Base-by-base conservation (phyloP, 345 rosid species). In the Rhodamnia argentea region DNA sequence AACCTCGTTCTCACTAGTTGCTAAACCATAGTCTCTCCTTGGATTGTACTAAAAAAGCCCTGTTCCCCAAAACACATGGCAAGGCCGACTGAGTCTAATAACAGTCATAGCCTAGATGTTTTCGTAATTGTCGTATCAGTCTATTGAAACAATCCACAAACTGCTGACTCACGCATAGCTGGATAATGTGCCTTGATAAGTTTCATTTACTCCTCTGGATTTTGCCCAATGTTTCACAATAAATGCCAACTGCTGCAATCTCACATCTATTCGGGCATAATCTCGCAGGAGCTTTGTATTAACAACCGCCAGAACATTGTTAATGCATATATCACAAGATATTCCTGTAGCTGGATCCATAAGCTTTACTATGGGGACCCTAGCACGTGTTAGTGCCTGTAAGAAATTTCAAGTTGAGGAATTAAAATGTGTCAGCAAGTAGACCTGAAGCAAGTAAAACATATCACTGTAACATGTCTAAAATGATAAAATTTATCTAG, bases 171-270 rank as follows among this genome's bases (percentile, higher is more conserved):
- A 97, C 99, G 99, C 99, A 82, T 97, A 97, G 93, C 99, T 97
- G 84, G 99, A 97, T 42, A 97, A 91, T 52, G 99, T 97, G 92
- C 99, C 99, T 82, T 94, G 98, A 88, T 97, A 96, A 87, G 99
- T 96, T 92, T 92, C 96, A 89, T 96, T 97, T 26, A 97, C 99
- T 82, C 91, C 95, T 92, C 99, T 94, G 7, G 98, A 94, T 88
- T 96, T 97, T 76, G 99, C 99, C 99, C 99, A 97, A 84, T 97
- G 99, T 89, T 97, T 97, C 83, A 97, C 96, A 87, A 96, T 93
- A 89, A 92, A 96, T 87, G 96, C 98, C 88, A 97, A 87, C 90
- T 97, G 99, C 87, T 92, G 90, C 87, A 96, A 88, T 84, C 99
- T 94, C 75, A 52, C 93, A 95, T 97, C 99, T 83, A 97, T 93